Evolutionary conservation across 1,139 yeast genomes (phyloP).

Genomic region (Saccharomyces hybrid): DNA sequence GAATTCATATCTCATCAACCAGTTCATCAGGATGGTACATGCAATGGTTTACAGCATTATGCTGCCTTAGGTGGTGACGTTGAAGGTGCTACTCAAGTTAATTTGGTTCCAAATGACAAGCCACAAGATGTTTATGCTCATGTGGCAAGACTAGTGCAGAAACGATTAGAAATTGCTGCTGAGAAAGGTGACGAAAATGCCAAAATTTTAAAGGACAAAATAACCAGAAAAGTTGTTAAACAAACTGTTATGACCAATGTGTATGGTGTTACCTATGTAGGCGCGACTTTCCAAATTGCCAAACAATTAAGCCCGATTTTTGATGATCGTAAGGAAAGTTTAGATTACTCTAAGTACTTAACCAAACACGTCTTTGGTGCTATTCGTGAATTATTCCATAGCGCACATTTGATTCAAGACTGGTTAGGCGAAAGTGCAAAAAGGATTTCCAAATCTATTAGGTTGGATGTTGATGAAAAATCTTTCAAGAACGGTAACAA

Average conservation of each 20-base stretch:
- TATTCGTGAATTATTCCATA: conserved; percentile 76
- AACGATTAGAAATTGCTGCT: conserved; percentile 54
- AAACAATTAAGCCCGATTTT: conserved; percentile 49
- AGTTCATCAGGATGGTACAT: conserved; percentile 95
- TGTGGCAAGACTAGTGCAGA: conserved; percentile 66
- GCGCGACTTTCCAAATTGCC: conserved; percentile 83
- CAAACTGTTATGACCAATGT: conserved; percentile 99
- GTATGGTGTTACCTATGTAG: conserved; percentile 92
- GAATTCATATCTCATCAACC: conserved; percentile 75
- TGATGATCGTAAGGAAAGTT: conserved; percentile 33
- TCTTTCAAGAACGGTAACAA: conserved; percentile 35
- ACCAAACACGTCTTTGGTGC: conserved; percentile 76
- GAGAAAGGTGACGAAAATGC: conserved; percentile 42
- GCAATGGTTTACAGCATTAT: conserved; percentile 95
- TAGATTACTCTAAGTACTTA: conserved; percentile 52
- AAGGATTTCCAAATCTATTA: conserved; percentile 69
- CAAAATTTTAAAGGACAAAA: conserved; percentile 42
- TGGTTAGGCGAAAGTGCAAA: conserved; percentile 90
- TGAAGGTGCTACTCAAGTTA: conserved; percentile 92
- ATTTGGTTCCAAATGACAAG: conserved; percentile 67
- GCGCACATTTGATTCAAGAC: conserved; percentile 93
- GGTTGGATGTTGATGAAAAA: conserved; percentile 47
- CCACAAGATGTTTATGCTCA: conserved; percentile 89
- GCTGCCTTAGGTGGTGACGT: conserved; percentile 96
- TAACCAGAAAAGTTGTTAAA: conserved; percentile 83